Evolutionary conservation across 352 stramenopile genomes (phyloP), one percentile per base, ranked within the genome.

Genomic region (Pythium aristosporum): DNA sequence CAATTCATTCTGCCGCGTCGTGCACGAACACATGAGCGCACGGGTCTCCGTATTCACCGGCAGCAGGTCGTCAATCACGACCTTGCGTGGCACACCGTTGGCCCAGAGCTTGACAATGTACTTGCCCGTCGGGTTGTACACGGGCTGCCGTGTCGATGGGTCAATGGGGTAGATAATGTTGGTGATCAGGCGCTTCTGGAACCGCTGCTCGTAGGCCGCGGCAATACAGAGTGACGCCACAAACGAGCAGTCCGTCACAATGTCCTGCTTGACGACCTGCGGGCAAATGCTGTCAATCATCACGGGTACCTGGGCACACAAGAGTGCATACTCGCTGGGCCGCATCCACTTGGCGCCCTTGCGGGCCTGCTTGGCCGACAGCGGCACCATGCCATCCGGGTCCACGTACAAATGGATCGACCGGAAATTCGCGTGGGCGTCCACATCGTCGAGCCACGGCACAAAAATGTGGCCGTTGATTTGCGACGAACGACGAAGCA

Each of bases 51-150:
- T 65, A 42, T 92, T 96, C 15, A 99, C 85, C 3, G 96, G 97
- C 15, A 99, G 71, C 8, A 85, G 71, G 58, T 99, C 96, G 66
- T 99, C 97, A 55, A 99, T 95, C 25, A 98, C 80, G 5, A 99
- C 91, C 57, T 96, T 96, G 12, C 91, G 73, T 2, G 81, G 88
- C 20, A 98, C 87, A 25, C 97, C 97, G 63, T 98, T 98, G 0
- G 97, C 85, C 88, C 93, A 99, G 4, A 99, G 75, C 63, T 98
- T 98, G 1, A 99, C 93, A 42, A 98, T 89, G 64, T 99, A 99
- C 58, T 98, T 98, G 3, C 97, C 97, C 4, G 73, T 74, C 3
- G 92, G 91, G 73, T 98, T 99, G 68, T 90, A 91, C 57, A 85
- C 59, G 12, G 80, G 82, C 46, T 86, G 73, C 16, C 81, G 73